Evolutionary conservation across 768 basidiomycete species (phyloP).

Genomic region (Dictyophora rubrovolvata): DNA sequence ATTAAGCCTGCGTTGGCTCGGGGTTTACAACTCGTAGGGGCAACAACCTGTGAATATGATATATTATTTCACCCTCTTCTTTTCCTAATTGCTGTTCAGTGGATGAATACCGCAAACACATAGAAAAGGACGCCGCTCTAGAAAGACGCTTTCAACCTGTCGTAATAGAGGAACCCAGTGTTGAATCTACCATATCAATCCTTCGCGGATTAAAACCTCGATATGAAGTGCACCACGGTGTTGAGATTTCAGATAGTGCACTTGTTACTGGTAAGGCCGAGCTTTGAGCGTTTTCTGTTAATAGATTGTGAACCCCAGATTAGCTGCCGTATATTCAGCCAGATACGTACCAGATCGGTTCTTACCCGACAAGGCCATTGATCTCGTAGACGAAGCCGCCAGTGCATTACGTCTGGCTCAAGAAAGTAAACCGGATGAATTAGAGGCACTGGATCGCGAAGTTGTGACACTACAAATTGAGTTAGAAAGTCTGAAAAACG

Average conservation of each 20-base stretch:
- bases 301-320: no score
- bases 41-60: constrained; percentile 64
- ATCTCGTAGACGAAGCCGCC: constrained; percentile 89
- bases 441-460: constrained; percentile 74
- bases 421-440: constrained; percentile 77
- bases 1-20: constrained; percentile 86
- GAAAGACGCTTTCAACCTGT: constrained; percentile 90
- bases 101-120: constrained; percentile 86
- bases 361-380: constrained; percentile 86
- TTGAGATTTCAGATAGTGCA: constrained; percentile 81
- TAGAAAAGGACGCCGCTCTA: constrained; percentile 84
- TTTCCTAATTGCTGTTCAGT: constrained; percentile 27
- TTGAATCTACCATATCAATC: constrained; percentile 77
- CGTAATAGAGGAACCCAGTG: constrained; percentile 78
- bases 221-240: constrained; percentile 90
- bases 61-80: background rate
- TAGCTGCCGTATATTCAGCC: constrained; percentile 75
- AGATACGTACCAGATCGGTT: constrained; percentile 83
- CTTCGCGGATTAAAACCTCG: constrained; percentile 74
- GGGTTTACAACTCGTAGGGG: constrained; percentile 81
- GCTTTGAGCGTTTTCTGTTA: no score
- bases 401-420: constrained; percentile 80
- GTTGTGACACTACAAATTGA: constrained; percentile 86
- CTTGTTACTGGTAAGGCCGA: constrained; percentile 62
- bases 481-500: constrained; percentile 80